Percentiles rank a stretch among this genome's conserved stretches.
phyloP scores from a whole-genome alignment of 1,139 yeast species.

The Saccharomycopsis phalli region DNA sequence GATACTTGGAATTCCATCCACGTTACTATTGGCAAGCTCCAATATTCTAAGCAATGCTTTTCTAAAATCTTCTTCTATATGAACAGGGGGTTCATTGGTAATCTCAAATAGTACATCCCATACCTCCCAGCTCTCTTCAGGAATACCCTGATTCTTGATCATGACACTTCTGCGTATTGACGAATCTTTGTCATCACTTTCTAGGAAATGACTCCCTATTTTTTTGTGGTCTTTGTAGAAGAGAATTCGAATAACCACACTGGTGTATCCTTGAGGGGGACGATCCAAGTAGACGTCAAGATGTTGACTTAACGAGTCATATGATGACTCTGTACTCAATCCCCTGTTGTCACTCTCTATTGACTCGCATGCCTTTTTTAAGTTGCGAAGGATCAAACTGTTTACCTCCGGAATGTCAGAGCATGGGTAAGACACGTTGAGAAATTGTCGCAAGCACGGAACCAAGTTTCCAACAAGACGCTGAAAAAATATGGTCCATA shows the following conservation, averaged over 20 bases:
- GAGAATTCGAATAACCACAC: too few relatives aligned
- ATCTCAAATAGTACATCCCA: slow-evolving; percentile 2
- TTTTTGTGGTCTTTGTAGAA: too few relatives aligned
- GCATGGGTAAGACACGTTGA: slow-evolving; percentile 3
- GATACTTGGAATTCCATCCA: slow-evolving; percentile 1
- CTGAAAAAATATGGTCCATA: slow-evolving; percentile 47
- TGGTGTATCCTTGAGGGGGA: too few relatives aligned
- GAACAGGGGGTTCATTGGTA: not conserved
- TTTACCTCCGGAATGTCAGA: not conserved
- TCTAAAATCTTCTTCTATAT: not conserved
- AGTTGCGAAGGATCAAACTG: not conserved
- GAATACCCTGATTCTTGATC: too few relatives aligned
- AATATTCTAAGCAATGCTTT: not conserved
- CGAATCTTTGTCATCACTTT: too few relatives aligned
- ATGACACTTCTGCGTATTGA: too few relatives aligned
- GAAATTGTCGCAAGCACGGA: slow-evolving; percentile 28
- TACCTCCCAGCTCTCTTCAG: slow-evolving; percentile 8
- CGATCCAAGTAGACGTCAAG: not conserved
- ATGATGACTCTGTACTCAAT: slow-evolving; percentile 5
- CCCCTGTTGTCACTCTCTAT: not conserved
- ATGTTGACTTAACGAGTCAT: not conserved
- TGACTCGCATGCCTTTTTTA: not conserved
- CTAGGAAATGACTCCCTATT: too few relatives aligned
- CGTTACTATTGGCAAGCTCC: slow-evolving; percentile 3
- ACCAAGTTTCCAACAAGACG: slow-evolving; percentile 44